Base-by-base conservation (phyloP, 495 filamentous ascomycete genomes). In the Xylaria flabelliformis region DNA sequence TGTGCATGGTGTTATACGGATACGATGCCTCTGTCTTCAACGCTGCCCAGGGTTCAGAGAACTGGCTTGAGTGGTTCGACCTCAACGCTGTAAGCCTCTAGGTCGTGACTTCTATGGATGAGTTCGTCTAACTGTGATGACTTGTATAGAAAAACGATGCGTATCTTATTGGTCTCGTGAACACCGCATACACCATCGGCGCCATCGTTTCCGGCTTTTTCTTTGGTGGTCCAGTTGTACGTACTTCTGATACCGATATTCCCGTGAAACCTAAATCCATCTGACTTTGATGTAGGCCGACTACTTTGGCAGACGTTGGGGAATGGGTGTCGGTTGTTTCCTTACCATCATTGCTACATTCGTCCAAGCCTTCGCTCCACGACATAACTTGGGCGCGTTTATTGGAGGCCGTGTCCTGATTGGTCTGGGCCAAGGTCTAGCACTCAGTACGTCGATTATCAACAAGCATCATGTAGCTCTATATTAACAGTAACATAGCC, bases 21-120 rank as follows among this genome's bases (percentile, higher is more conserved):
- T 91, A 90, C 72, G 89, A 91, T 84, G 88, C 88, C 34, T 90
- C 88, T 1, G 88, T 91, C 12, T 91, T 85, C 82, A 91, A 91
- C 76, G 88, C 88, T 29, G 86, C 90, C 24, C 88, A 89, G 74
- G 86, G 85, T 34, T 88, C 86, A 9, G 76, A 83, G 9, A 87
- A 90, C 73, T 91, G 89, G 89, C 78, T 86, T 8, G 83, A 82
- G 19, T 90, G 83, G 76, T 90, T 91, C 78, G 82, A 88, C 56
- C 79, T 81, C 69, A 67, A 89, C 34, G 84, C 86, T 4, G 84
- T 81, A 44, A 72, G 81, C 70, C 15, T 59, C 44, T 5, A 15
- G 2, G n/a, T 2, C 15, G 15, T 41, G 13, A 6, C 4, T 15
- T 24, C 3, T 19, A 15, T 4, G 44, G 10, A 61, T 1, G 9